These are phyloP conservation scores for Penicillium herquei DNA, from an alignment of 495 filamentous ascomycete species.

Conservation along the genomic window DNA sequence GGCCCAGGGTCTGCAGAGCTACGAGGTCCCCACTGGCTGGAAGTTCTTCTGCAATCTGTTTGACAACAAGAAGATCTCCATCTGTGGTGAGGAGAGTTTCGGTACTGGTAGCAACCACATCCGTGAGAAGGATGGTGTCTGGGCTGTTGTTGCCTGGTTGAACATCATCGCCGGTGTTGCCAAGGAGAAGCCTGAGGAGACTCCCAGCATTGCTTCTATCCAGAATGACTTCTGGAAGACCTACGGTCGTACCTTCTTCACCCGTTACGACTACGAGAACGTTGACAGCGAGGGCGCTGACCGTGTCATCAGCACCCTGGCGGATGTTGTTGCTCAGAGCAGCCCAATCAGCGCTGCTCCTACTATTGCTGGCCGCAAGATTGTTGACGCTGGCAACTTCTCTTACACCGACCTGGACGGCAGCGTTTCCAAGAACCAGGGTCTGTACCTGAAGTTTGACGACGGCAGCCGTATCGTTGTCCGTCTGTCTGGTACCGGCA, in stretches of 20 bases:
- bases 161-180: constrained; percentile 97
- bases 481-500: constrained; percentile 89
- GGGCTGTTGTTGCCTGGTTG: constrained; percentile 96
- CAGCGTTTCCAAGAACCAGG: constrained; percentile 92
- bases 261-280: constrained; percentile 96
- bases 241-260: constrained; percentile 98
- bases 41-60: constrained; percentile 99
- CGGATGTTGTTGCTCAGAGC: constrained; percentile 62
- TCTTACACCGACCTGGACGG: constrained; percentile 96
- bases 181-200: constrained; percentile 66
- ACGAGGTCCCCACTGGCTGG: constrained; percentile 98
- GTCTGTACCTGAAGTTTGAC: constrained; percentile 90
- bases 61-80: constrained; percentile 95
- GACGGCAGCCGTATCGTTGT: constrained; percentile 94
- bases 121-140: constrained; percentile 96
- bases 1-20: constrained; percentile 86
- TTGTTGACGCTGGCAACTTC: constrained; percentile 90
- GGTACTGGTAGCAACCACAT: constrained; percentile 99
- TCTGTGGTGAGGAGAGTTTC: constrained; percentile 97
- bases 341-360: constrained; percentile 82
- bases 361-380: constrained; percentile 64
- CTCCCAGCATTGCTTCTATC: constrained; percentile 89
- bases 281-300: constrained; percentile 87
- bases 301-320: constrained; percentile 77
- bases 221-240: constrained; percentile 96